A percentile compares a stretch with the other conserved stretches of the same genome.
phyloP scores from a whole-genome alignment of 2,329 filamentous ascomycete genomes.

The Hypocreales sp. region DNA sequence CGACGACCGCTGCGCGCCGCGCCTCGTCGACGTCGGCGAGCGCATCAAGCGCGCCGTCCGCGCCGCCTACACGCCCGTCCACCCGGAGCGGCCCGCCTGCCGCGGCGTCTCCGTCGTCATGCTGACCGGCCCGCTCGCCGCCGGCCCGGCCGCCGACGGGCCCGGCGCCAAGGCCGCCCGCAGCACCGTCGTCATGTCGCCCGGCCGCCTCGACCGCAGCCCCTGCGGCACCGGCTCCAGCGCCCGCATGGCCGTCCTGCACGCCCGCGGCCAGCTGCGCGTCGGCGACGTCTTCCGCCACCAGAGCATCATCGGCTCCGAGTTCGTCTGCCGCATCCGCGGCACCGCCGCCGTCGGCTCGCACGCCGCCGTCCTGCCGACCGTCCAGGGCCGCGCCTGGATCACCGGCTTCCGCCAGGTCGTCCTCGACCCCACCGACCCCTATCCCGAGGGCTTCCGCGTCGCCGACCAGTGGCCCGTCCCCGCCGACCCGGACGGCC shows the following conservation, averaged over 20 bases:
- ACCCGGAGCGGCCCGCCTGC: slow-evolving; percentile 25
- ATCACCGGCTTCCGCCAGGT: slow-evolving; percentile 27
- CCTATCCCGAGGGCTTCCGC: slow-evolving; percentile 21
- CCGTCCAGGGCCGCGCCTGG: slow-evolving; percentile 27
- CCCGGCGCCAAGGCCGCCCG: slow-evolving; percentile 12
- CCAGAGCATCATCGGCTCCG: slow-evolving; percentile 24
- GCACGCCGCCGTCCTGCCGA: slow-evolving; percentile 22
- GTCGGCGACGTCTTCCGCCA: slow-evolving; percentile 21
- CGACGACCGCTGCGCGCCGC: slow-evolving; percentile 13
- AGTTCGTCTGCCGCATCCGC: slow-evolving; percentile 22
- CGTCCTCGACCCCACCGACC: slow-evolving; percentile 25
- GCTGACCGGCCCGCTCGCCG: no score
- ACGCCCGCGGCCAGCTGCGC: slow-evolving; percentile 21
- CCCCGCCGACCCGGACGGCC: neutral
- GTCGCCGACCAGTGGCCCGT: neutral
- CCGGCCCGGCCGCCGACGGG: slow-evolving; percentile 14
- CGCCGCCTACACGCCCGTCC: slow-evolving; percentile 17
- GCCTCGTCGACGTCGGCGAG: slow-evolving; percentile 25
- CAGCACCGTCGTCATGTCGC: slow-evolving; percentile 27
- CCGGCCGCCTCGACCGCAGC: slow-evolving; percentile 27
- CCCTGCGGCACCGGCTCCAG: slow-evolving; percentile 29
- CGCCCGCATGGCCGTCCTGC: slow-evolving; percentile 25
- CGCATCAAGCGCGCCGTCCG: slow-evolving; percentile 24
- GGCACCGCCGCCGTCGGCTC: slow-evolving; percentile 20
- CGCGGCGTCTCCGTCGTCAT: slow-evolving; percentile 23